Conservation (phyloP, 345 rosid genomes). For the Brassica juncea region DNA sequence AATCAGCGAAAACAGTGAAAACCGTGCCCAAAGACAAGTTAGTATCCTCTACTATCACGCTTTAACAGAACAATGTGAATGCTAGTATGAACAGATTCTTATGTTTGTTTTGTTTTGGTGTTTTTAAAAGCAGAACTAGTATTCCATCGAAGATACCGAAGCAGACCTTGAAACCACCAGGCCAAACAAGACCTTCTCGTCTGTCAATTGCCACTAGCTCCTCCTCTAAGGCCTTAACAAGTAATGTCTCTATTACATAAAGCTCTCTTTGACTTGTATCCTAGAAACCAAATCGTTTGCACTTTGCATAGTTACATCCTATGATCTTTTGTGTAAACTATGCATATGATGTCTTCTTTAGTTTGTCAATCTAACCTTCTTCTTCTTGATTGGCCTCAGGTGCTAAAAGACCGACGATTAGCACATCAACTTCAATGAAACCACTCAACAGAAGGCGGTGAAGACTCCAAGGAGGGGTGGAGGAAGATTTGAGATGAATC, state of each 20-base stretch:
- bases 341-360: neutral
- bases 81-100: neutral
- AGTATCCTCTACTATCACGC: constrained; percentile 31
- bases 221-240: constrained; percentile 54
- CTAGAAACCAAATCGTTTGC: neutral
- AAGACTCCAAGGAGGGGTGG: neutral
- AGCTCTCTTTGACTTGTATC: neutral
- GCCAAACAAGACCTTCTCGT: constrained; percentile 53
- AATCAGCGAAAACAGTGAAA: constrained; percentile 50
- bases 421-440: constrained; percentile 27
- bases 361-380: neutral
- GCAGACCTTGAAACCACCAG: constrained; percentile 47
- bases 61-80: neutral
- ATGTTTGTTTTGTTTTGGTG: neutral
- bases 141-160: constrained; percentile 61
- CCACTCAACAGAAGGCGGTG: constrained; percentile 35
- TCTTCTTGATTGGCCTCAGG: constrained; percentile 17
- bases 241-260: constrained; percentile 40
- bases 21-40: constrained; percentile 53
- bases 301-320: neutral
- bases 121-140: constrained; percentile 35
- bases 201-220: constrained; percentile 54
- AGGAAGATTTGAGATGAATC: constrained; percentile 22
- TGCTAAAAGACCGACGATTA: constrained; percentile 32
- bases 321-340: neutral